A percentile compares a stretch with the other conserved stretches of the same genome.
phyloP scores from a whole-genome alignment of 2,329 filamentous ascomycete species.

The Penicillium sp. region DNA sequence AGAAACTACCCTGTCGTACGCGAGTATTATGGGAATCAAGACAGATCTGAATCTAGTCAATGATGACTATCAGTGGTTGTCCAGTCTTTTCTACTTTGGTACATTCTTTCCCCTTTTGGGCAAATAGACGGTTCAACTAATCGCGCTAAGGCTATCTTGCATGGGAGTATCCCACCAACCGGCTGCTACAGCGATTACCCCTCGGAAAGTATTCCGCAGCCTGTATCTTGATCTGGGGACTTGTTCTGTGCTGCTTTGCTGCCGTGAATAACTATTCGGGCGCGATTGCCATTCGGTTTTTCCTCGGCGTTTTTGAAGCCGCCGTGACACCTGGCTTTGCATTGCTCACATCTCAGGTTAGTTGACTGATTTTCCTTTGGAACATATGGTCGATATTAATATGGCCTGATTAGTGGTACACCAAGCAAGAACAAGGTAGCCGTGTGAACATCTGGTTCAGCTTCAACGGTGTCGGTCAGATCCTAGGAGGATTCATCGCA shows the following conservation, averaged over 20 bases:
- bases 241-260: slow-evolving; percentile 62
- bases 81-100: slow-evolving; percentile 54
- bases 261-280: slow-evolving; percentile 61
- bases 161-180: slow-evolving; percentile 67
- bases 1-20: slow-evolving; percentile 54
- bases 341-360: slow-evolving; percentile 61
- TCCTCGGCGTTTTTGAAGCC: slow-evolving; percentile 68
- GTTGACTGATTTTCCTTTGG: not conserved
- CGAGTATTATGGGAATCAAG: slow-evolving; percentile 55
- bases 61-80: slow-evolving; percentile 54
- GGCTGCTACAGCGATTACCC: slow-evolving; percentile 63
- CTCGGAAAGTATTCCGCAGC: slow-evolving; percentile 66
- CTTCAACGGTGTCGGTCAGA: slow-evolving; percentile 65
- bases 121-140: not conserved
- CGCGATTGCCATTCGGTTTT: slow-evolving; percentile 65
- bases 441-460: slow-evolving; percentile 68
- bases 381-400: not conserved
- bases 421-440: slow-evolving; percentile 65
- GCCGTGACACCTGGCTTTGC: slow-evolving; percentile 69
- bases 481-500: slow-evolving; percentile 62
- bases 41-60: slow-evolving; percentile 45
- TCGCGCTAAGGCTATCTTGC: slow-evolving; percentile 45
- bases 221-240: slow-evolving; percentile 65
- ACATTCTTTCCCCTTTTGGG: not conserved
- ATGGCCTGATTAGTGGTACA: slow-evolving; percentile 60